Conservation (phyloP, 148 eudicot species). For the Rhododendron molle region DNA sequence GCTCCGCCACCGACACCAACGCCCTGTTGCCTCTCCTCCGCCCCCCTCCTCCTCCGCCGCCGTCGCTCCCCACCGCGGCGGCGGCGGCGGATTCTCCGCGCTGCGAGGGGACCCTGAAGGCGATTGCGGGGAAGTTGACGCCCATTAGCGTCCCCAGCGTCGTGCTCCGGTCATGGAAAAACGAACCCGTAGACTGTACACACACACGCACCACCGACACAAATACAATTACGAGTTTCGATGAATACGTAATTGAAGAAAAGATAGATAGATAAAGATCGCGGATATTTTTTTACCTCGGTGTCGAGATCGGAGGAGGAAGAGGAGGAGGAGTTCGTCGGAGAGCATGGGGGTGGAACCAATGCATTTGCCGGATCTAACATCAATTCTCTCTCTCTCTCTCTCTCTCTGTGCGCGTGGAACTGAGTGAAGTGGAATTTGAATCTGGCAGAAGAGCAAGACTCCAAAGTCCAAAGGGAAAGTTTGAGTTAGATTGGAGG, state of each 20-base stretch:
- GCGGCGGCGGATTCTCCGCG: constrained; percentile 17
- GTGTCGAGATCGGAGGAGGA: constrained; percentile 60
- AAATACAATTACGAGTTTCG: not conserved
- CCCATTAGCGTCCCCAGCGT: constrained; percentile 56
- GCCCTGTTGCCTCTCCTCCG: not conserved
- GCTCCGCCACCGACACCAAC: constrained; percentile 15
- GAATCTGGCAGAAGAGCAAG: not conserved
- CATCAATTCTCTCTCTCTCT: constrained; percentile 14
- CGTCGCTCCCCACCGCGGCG: not conserved
- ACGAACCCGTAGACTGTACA: constrained; percentile 52
- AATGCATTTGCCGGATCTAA: constrained; percentile 39
- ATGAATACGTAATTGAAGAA: not conserved
- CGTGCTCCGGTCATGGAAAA: constrained; percentile 55
- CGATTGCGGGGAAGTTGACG: constrained; percentile 34
- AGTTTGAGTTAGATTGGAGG: not conserved
- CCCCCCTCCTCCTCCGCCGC: constrained; percentile 9
- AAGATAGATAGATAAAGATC: not conserved
- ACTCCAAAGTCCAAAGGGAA: not conserved
- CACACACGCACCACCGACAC: not conserved
- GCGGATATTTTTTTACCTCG: constrained; percentile 21
- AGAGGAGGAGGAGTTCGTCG: constrained; percentile 35
- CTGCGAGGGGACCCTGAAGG: constrained; percentile 36
- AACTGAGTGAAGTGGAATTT: not conserved
- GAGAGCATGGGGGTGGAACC: constrained; percentile 33
- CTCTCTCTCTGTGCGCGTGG: not conserved